These are phyloP conservation scores for Piloderma croceum DNA, from an alignment of 768 basidiomycete species.

Conservation along the genomic window DNA sequence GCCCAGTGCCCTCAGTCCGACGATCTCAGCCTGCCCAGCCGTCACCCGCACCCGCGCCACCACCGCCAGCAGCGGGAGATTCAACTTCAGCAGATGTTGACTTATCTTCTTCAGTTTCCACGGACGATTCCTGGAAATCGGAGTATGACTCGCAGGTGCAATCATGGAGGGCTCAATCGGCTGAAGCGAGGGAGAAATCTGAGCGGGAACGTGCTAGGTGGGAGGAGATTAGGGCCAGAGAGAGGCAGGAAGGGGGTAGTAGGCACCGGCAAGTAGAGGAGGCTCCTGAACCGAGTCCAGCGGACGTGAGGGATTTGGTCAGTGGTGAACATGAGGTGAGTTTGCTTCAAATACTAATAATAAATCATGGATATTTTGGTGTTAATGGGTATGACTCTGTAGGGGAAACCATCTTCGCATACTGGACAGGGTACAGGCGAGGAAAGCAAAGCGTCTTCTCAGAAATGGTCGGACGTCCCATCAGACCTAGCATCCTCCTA, in stretches of 20 bases:
- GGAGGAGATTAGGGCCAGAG: constrained; percentile 59
- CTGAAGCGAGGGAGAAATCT: constrained; percentile 67
- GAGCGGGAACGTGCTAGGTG: constrained; percentile 68
- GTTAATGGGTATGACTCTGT: not conserved
- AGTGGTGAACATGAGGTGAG: constrained; percentile 27
- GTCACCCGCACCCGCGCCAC: too few relatives aligned
- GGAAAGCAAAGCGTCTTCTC: constrained; percentile 29
- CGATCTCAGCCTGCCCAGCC: too few relatives aligned
- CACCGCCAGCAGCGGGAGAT: too few relatives aligned
- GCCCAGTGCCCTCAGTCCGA: too few relatives aligned
- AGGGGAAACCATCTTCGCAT: constrained; percentile 17
- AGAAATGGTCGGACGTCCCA: constrained; percentile 73
- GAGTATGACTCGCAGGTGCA: constrained; percentile 66
- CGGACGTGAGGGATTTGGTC: constrained; percentile 36
- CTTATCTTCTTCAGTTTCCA: constrained; percentile 10
- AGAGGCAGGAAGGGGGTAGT: too few relatives aligned
- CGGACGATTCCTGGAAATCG: constrained; percentile 53
- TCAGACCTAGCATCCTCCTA: constrained; percentile 53
- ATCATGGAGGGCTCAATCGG: constrained; percentile 68
- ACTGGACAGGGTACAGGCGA: constrained; percentile 35
- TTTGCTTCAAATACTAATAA: not conserved
- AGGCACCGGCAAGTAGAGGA: too few relatives aligned
- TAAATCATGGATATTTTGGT: not conserved
- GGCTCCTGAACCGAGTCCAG: constrained; percentile 30
- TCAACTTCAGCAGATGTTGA: too few relatives aligned